Percentiles rank a stretch among this genome's conserved stretches.
These are phyloP conservation scores for Neurospora cerealis DNA, from an alignment of 495 filamentous ascomycete genomes.

Conservation along the genomic window DNA sequence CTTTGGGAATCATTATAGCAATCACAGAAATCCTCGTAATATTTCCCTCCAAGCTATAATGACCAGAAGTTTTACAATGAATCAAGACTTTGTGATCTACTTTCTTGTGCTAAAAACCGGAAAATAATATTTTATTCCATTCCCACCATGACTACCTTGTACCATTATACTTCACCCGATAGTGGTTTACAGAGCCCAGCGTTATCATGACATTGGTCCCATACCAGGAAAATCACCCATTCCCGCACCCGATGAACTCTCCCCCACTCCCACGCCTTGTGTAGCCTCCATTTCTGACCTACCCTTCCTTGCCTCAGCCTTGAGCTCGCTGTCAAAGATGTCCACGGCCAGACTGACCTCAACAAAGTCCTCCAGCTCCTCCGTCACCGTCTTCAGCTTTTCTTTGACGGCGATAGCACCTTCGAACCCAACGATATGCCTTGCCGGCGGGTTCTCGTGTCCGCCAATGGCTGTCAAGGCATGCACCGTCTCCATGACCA, in stretches of 20 bases:
- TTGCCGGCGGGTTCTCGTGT: constrained; percentile 88
- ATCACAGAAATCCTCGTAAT: not conserved
- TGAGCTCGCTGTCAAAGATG: constrained; percentile 49
- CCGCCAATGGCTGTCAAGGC: constrained; percentile 85
- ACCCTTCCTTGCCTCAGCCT: constrained; percentile 34
- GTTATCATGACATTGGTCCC: not conserved
- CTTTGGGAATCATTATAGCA: not conserved
- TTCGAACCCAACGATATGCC: constrained; percentile 90
- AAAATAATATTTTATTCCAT: not conserved
- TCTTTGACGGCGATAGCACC: constrained; percentile 84
- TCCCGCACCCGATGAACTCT: not conserved
- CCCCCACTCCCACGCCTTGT: not conserved
- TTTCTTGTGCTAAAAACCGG: not conserved
- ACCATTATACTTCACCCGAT: not conserved
- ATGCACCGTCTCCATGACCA: constrained; percentile 83
- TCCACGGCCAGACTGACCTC: constrained; percentile 80
- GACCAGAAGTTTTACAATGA: not conserved
- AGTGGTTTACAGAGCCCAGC: not conserved
- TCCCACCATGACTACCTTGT: not conserved
- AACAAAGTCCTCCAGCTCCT: constrained; percentile 93
- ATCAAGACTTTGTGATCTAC: not conserved
- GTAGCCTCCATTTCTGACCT: constrained; percentile 6
- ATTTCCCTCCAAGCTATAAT: not conserved
- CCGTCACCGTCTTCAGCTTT: constrained; percentile 91
- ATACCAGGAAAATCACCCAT: not conserved